These are phyloP conservation scores for Sungouiella thailandica DNA, from an alignment of 805 yeast genomes.

Conservation along the genomic window DNA sequence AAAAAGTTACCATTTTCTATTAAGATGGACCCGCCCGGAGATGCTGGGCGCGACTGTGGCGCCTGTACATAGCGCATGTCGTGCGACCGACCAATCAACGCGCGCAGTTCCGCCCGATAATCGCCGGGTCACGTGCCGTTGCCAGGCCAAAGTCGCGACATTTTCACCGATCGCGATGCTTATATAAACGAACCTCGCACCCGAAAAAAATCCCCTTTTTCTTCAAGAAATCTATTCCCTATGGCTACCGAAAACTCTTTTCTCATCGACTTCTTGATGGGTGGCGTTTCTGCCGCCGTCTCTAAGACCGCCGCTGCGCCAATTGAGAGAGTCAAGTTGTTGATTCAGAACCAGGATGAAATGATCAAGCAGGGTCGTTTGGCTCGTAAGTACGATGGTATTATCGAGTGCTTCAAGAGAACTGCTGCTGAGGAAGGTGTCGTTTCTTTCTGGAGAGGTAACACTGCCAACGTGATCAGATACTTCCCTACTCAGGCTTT, in stretches of 20 bases:
- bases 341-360: slow-evolving; percentile 97
- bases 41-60: too few species aligned
- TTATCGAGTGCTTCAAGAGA: slow-evolving; percentile 88
- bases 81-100: slow-evolving; percentile 3
- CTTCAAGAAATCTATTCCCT: slow-evolving; percentile 10
- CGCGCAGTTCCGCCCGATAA: slow-evolving; percentile 8
- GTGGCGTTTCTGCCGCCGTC: slow-evolving; percentile 99
- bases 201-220: slow-evolving; percentile 3
- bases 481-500: slow-evolving; percentile 99
- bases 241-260: slow-evolving; percentile 24
- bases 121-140: slow-evolving; percentile 16
- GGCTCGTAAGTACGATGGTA: slow-evolving; percentile 82
- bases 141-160: slow-evolving; percentile 6
- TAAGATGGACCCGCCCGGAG: too few species aligned
- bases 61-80: too few species aligned
- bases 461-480: slow-evolving; percentile 98
- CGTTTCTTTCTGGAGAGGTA: slow-evolving; percentile 97
- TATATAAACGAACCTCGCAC: slow-evolving; percentile 15
- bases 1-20: too few species aligned
- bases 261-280: slow-evolving; percentile 70
- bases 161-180: slow-evolving; percentile 10
- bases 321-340: slow-evolving; percentile 93
- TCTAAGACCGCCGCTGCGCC: slow-evolving; percentile 98
- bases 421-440: slow-evolving; percentile 93
- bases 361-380: slow-evolving; percentile 97